These are phyloP conservation scores for Neocallimastix lanati DNA, from an alignment of 192 early-diverging fungal genomes.

Conservation along the genomic window DNA sequence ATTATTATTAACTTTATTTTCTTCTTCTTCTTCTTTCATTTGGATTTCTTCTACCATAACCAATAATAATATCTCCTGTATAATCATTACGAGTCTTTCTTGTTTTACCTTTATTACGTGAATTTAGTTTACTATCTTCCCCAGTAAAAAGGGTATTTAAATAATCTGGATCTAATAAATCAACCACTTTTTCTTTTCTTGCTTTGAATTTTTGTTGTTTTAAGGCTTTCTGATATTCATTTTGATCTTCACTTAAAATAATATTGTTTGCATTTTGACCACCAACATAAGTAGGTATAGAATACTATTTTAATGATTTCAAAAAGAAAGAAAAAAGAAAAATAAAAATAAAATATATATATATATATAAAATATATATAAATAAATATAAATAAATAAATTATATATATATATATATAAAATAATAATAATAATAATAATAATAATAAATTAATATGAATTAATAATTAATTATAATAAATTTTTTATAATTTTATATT, in stretches of 20 bases:
- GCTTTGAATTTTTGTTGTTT: conserved; percentile 9
- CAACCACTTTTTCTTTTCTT: conserved; percentile 22
- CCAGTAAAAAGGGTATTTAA: conserved; percentile 5
- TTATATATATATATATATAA: not conserved
- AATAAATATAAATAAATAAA: not conserved
- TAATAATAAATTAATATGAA: not conserved
- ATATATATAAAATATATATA: not conserved
- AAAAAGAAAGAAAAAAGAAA: not conserved
- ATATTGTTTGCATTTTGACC: conserved; percentile 50
- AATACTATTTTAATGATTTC: conserved; percentile 24
- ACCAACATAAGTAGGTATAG: conserved; percentile 65
- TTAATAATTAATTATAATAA: too few species aligned
- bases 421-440: not conserved
- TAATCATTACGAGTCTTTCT: not conserved
- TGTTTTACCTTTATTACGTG: not conserved
- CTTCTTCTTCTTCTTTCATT: conserved; percentile 4
- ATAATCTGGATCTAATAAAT: conserved; percentile 53
- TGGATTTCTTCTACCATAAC: conserved; percentile 3
- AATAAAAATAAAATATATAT: not conserved
- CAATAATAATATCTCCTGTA: not conserved
- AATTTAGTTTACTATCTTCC: not conserved
- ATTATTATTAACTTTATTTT: too few species aligned
- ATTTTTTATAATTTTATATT: too few species aligned
- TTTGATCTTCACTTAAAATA: conserved; percentile 79
- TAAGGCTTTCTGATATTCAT: conserved; percentile 53